These are phyloP conservation scores for Bryoerythrophyllum caledonicum DNA, from an alignment of 225 moss, liverwort and hornwort species.

Conservation along the genomic window DNA sequence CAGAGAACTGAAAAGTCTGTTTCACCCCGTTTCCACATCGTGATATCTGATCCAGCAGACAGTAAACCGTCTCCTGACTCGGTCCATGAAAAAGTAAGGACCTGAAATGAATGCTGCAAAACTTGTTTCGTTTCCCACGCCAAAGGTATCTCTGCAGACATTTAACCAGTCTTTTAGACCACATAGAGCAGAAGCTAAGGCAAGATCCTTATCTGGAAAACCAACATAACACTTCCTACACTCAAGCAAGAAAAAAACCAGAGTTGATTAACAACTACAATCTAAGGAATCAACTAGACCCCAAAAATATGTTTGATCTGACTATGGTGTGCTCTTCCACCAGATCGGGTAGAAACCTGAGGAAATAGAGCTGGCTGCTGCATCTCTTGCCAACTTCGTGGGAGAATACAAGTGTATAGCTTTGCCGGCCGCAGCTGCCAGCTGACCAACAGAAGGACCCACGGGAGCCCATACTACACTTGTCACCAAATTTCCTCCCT, in stretches of 20 bases:
- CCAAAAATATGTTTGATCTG: slow-evolving; percentile 6
- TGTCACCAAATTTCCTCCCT: slow-evolving; percentile 51
- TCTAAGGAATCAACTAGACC: slow-evolving; percentile 10
- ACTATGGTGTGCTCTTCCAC: slow-evolving; percentile 7
- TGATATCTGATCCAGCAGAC: slow-evolving; percentile 73
- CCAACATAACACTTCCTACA: slow-evolving; percentile 15
- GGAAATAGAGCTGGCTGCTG: slow-evolving; percentile 26
- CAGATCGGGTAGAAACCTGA: slow-evolving; percentile 49
- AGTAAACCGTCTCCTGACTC: slow-evolving; percentile 93
- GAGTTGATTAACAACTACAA: background rate
- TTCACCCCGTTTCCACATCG: slow-evolving; percentile 75
- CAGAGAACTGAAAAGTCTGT: slow-evolving; percentile 65
- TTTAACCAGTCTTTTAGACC: slow-evolving; percentile 17
- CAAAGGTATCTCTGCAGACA: slow-evolving; percentile 78
- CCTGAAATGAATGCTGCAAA: slow-evolving; percentile 68
- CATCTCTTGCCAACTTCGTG: slow-evolving; percentile 40
- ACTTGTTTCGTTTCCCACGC: slow-evolving; percentile 75
- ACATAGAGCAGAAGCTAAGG: slow-evolving; percentile 23
- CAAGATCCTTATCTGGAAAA: slow-evolving; percentile 6
- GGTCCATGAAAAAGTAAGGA: slow-evolving; percentile 83
- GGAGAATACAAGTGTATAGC: slow-evolving; percentile 69
- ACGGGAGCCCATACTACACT: slow-evolving; percentile 84
- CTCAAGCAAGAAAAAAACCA: background rate
- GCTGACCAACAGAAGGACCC: slow-evolving; percentile 73
- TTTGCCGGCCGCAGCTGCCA: slow-evolving; percentile 74